Evolutionary conservation across 2,329 filamentous ascomycete species (phyloP).

Genomic region (Ascosphaera apis): DNA sequence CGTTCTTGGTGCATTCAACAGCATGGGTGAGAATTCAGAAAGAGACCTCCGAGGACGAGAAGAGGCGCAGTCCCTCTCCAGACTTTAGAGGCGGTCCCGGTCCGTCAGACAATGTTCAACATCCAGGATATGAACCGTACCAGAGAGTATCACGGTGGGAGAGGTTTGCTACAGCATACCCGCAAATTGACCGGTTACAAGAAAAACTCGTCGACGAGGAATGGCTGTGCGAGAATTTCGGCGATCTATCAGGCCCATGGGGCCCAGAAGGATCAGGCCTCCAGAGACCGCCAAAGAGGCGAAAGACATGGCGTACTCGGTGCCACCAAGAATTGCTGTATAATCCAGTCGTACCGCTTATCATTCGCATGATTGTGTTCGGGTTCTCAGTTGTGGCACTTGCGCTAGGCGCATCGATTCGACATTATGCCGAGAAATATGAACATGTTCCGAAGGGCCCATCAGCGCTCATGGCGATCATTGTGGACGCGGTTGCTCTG

Average conservation of each 20-base stretch:
- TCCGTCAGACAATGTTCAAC: not conserved
- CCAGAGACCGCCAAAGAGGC: slow-evolving; percentile 26
- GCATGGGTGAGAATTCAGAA: slow-evolving; percentile 6
- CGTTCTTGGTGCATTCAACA: slow-evolving; percentile 1
- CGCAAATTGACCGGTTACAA: slow-evolving; percentile 13
- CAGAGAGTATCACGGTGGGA: slow-evolving; percentile 22
- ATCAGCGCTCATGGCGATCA: slow-evolving; percentile 70
- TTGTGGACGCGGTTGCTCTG: slow-evolving; percentile 70
- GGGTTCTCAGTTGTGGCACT: slow-evolving; percentile 64
- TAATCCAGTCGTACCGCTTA: slow-evolving; percentile 64
- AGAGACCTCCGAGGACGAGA: slow-evolving; percentile 1
- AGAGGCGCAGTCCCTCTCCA: not conserved
- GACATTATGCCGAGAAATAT: slow-evolving; percentile 30
- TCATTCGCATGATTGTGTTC: slow-evolving; percentile 63
- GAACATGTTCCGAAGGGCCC: slow-evolving; percentile 33
- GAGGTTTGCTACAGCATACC: slow-evolving; percentile 22
- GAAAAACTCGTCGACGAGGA: slow-evolving; percentile 21
- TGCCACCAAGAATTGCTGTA: slow-evolving; percentile 48
- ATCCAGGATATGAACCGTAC: not conserved
- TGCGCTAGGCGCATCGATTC: slow-evolving; percentile 54
- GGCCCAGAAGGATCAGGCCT: slow-evolving; percentile 20
- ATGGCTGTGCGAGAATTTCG: slow-evolving; percentile 22
- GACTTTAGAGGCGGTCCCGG: no score
- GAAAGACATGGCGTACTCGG: slow-evolving; percentile 31
- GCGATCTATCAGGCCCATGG: slow-evolving; percentile 28